A percentile compares a stretch with the other conserved stretches of the same genome.
Evolutionary conservation across 352 stramenopile genomes (phyloP).

Genomic region (Phytopythium aichiense): DNA sequence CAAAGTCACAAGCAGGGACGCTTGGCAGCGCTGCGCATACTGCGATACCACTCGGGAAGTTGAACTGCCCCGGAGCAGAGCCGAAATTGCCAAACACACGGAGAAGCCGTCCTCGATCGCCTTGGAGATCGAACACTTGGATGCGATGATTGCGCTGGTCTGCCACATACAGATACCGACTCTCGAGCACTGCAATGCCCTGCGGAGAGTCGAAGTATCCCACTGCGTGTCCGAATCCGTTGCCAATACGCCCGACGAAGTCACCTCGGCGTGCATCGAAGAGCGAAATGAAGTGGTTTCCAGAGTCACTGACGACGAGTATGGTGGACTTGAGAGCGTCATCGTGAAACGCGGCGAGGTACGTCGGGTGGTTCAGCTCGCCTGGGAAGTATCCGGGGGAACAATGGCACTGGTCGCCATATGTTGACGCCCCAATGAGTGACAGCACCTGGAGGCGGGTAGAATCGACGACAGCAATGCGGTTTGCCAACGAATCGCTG

Average conservation of each 20-base stretch:
- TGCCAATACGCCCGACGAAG: conserved; percentile 38
- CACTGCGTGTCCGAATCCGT: conserved; percentile 47
- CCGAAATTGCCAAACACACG: conserved; percentile 33
- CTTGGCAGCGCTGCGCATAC: conserved; percentile 33
- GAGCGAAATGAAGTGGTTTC: conserved; percentile 55
- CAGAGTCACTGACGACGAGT: conserved; percentile 51
- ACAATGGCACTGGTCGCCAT: conserved; percentile 42
- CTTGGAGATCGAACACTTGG: conserved; percentile 45
- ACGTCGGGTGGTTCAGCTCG: conserved; percentile 49
- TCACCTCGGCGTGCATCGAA: conserved; percentile 36
- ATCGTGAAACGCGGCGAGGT: conserved; percentile 20
- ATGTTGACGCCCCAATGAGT: conserved; percentile 52
- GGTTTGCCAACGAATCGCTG: conserved; percentile 51
- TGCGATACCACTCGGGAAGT: conserved; percentile 40
- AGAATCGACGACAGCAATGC: conserved; percentile 37
- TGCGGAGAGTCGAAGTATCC: conserved; percentile 54
- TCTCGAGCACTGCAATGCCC: conserved; percentile 38
- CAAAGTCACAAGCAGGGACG: conserved; percentile 44
- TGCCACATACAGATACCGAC: conserved; percentile 41
- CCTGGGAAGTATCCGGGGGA: conserved; percentile 43
- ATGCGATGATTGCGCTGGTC: conserved; percentile 73
- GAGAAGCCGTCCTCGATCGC: conserved; percentile 12
- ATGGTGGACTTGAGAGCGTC: neutral
- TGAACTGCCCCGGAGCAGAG: conserved; percentile 29
- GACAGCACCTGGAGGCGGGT: conserved; percentile 18